phyloP scores from a whole-genome alignment of 2,329 filamentous ascomycete species.

The Fusarium robinianum region DNA sequence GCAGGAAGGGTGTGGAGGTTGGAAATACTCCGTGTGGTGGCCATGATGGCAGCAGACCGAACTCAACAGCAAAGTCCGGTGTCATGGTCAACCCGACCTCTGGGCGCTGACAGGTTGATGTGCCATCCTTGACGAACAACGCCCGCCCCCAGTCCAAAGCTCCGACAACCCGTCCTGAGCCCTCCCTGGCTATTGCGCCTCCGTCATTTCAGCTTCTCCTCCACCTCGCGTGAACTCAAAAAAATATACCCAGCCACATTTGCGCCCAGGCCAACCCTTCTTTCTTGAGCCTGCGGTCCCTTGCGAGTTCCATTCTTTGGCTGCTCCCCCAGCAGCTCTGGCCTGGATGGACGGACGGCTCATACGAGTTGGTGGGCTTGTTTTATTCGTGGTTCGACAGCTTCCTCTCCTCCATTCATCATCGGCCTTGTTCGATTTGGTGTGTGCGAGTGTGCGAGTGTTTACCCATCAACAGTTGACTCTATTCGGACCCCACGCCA shows the following conservation, averaged over 20 bases:
- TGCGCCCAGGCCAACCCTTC: conserved; percentile 17
- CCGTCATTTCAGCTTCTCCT: conserved; percentile 31
- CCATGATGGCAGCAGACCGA: conserved; percentile 9
- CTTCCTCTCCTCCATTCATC: conserved; percentile 5
- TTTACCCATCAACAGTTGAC: too few relatives aligned
- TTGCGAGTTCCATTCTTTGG: conserved; percentile 1
- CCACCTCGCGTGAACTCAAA: conserved; percentile 30
- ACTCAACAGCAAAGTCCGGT: too few relatives aligned
- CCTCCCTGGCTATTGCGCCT: conserved; percentile 12
- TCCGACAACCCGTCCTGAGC: conserved; percentile 9
- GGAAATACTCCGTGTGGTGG: conserved; percentile 2
- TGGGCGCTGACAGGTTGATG: conserved; percentile 15
- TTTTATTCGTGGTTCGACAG: conserved; percentile 1
- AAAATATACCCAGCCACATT: conserved; percentile 24
- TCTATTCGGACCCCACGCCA: conserved; percentile 18
- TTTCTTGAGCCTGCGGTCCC: conserved; percentile 1
- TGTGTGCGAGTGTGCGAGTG: too few relatives aligned
- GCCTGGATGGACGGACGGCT: too few relatives aligned
- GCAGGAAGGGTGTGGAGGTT: conserved; percentile 29
- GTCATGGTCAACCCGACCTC: conserved; percentile 14
- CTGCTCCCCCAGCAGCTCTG: too few relatives aligned
- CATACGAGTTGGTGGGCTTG: conserved; percentile 4
- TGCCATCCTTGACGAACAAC: too few relatives aligned
- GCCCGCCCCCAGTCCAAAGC: too few relatives aligned
- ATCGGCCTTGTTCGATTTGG: conserved; percentile 4